Evolutionary conservation across 1,284 basidiomycete genomes (phyloP).

Genomic region (Apiotrichum brassicae): DNA sequence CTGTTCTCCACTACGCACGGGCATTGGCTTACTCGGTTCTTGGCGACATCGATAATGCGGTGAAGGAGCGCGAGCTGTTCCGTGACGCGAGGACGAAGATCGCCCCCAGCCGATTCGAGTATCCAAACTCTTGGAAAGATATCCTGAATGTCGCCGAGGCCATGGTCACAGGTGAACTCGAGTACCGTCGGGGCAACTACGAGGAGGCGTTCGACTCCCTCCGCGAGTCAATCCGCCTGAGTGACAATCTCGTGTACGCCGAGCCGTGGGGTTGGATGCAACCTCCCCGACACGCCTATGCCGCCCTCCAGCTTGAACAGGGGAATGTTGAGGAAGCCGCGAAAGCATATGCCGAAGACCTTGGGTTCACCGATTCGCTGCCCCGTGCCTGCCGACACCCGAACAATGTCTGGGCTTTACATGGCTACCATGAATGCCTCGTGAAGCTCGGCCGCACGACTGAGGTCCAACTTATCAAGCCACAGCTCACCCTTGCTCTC

Average conservation of each 20-base stretch:
- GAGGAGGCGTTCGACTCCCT: constrained; percentile 30
- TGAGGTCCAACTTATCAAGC: constrained; percentile 29
- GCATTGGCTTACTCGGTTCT: constrained; percentile 29
- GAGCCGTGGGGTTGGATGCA: constrained; percentile 45
- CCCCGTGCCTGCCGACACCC: constrained; percentile 37
- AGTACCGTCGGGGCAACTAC: constrained; percentile 32
- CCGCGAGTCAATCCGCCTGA: constrained; percentile 24
- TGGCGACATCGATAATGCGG: constrained; percentile 19
- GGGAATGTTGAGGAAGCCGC: constrained; percentile 31
- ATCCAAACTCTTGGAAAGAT: constrained; percentile 30
- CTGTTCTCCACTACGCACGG: constrained; percentile 32
- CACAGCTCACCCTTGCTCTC: constrained; percentile 28
- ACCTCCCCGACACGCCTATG: constrained; percentile 40
- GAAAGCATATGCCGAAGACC: constrained; percentile 32
- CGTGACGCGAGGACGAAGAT: constrained; percentile 16
- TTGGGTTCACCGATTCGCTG: constrained; percentile 29
- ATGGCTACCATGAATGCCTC: constrained; percentile 42
- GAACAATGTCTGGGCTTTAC: constrained; percentile 43
- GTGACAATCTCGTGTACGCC: constrained; percentile 34
- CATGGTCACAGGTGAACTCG: constrained; percentile 39
- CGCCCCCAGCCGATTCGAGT: constrained; percentile 22
- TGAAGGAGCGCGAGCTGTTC: constrained; percentile 21
- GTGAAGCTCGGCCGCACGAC: constrained; percentile 21
- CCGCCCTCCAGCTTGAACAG: constrained; percentile 37
- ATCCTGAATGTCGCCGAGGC: constrained; percentile 32